Conservation (phyloP, 106 monocot genomes). For the Allium fistulosum region DNA sequence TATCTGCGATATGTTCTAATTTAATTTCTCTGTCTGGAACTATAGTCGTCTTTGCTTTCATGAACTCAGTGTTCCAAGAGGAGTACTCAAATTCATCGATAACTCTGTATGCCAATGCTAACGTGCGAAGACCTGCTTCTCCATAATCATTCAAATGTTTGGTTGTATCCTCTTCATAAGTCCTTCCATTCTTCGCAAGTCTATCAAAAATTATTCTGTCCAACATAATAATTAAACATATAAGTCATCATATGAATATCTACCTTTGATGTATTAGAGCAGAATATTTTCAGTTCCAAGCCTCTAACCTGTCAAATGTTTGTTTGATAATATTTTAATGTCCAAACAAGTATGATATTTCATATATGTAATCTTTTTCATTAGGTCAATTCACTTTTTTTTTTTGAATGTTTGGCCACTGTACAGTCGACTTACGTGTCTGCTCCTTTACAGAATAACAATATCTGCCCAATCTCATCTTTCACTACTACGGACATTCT, state of each 20-base stretch:
- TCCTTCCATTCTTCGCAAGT: constrained; percentile 38
- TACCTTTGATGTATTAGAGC: too few relatives aligned
- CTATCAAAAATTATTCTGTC: constrained; percentile 68
- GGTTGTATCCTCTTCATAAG: constrained; percentile 35
- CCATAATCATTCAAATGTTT: constrained; percentile 42
- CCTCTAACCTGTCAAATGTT: too few relatives aligned
- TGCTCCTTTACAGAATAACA: constrained; percentile 42
- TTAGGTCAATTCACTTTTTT: too few relatives aligned
- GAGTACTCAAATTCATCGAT: constrained; percentile 49
- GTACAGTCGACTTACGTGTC: constrained; percentile 22
- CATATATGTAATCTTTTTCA: too few relatives aligned
- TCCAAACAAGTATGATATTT: too few relatives aligned
- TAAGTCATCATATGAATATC: too few relatives aligned
- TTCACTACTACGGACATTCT: constrained; percentile 46
- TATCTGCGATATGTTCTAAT: constrained; percentile 52
- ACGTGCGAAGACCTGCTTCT: constrained; percentile 57
- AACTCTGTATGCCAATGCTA: constrained; percentile 55
- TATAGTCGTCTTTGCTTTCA: constrained; percentile 33
- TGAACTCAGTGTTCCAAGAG: constrained; percentile 36
- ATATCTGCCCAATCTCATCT: constrained; percentile 29
- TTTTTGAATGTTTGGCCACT: too few relatives aligned
- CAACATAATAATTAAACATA: constrained; percentile 1
- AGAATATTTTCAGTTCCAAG: too few relatives aligned
- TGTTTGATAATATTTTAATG: too few relatives aligned
- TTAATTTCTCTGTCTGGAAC: constrained; percentile 44